Evolutionary conservation across 2,329 filamentous ascomycete species (phyloP), one percentile per base, ranked within the genome.

Genomic region (Trichoderma harzianum): DNA sequence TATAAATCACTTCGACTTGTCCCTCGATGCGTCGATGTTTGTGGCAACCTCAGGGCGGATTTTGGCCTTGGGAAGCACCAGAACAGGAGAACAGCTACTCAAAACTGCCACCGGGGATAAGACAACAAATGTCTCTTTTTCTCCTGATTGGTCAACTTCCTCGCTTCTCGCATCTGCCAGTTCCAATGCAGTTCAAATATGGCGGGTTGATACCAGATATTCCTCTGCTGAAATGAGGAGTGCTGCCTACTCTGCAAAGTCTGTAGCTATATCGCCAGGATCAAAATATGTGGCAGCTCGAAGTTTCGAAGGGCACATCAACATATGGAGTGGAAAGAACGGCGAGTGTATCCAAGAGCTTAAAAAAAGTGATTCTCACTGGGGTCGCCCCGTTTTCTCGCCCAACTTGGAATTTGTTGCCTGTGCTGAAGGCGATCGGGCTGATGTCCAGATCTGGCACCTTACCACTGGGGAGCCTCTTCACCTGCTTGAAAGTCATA

Each of bases 31-130:
- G 12, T 1, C 36, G 8, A 28, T 43, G 5, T n/a, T 39, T 39
- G 34, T 30, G 1, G 1, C 7, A 3, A 3, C 1, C 5, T 4
- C 1, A n/a, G 0, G 0, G 0, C 2, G 1, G 5, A 5, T 1
- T 2, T 12, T 21, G 8, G 3, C 5, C 16, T 0, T 63, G 12
- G 21, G 3, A 11, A 30, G 21, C 8, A 28, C 39, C 7, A 26
- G 18, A 10, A 63, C 34, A 12, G 34, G 16, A 28, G 21, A 47
- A 5, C 2, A 7, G 5, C 12, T 14, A 47, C 16, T 43, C n/a
- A 28, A 2, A 1, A n/a, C n/a, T 8, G 7, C 11, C 7, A 6
- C 0, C 0, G 5, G 7, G 3, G 5, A n/a, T 8, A 2, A 10
- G 2, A n/a, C 4, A 10, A 7, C 1, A 1, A 7, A 8, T 1